These are phyloP conservation scores for Potentilla sterilis DNA, from an alignment of 306 rosid genomes.

Conservation along the genomic window DNA sequence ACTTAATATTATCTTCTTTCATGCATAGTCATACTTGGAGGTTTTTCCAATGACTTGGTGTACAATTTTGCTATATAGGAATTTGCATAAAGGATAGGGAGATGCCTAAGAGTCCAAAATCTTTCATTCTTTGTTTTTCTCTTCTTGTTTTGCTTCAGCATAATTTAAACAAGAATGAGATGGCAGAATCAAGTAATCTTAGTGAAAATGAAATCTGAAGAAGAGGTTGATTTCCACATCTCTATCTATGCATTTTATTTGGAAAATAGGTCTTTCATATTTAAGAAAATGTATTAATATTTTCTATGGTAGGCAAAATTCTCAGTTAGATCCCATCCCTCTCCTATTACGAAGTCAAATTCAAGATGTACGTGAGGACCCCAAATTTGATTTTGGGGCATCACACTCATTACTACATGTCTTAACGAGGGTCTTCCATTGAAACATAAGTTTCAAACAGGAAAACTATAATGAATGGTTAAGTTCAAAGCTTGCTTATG, in stretches of 20 bases:
- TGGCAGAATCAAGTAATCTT: neutral
- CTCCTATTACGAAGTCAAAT: constrained; percentile 32
- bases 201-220: neutral
- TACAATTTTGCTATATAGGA: neutral
- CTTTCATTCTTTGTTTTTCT: neutral
- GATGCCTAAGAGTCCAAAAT: neutral
- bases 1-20: constrained; percentile 15
- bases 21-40: neutral
- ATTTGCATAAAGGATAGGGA: neutral
- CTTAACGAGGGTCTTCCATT: constrained; percentile 11
- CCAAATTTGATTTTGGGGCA: constrained; percentile 9
- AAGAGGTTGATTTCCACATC: constrained; percentile 4
- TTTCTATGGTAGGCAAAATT: neutral
- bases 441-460: constrained; percentile 3
- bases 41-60: neutral
- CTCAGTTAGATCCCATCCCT: neutral
- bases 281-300: neutral
- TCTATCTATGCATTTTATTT: constrained; percentile 1
- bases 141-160: neutral
- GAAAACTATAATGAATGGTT: neutral
- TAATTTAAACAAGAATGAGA: neutral
- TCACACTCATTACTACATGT: neutral
- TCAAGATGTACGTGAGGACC: constrained; percentile 1
- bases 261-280: neutral
- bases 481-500: neutral